phyloP scores from a whole-genome alignment of 2,329 filamentous ascomycete genomes.

The Exserohilum rostratum region DNA sequence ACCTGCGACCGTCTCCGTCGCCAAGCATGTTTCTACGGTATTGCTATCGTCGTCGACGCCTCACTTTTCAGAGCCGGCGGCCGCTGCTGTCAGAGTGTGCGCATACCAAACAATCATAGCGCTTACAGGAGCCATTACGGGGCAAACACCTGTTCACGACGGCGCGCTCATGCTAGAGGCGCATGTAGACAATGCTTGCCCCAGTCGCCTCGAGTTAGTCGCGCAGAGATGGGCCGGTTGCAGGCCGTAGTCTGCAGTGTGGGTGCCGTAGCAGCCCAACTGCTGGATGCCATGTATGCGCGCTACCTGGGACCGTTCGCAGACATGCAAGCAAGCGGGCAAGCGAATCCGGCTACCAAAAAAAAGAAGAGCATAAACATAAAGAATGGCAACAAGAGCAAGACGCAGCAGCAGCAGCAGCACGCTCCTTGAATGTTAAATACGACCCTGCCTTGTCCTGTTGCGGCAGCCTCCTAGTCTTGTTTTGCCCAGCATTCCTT shows the following conservation, averaged over 20 bases:
- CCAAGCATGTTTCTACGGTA: background rate
- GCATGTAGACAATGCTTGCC: conserved; percentile 9
- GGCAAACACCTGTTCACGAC: conserved; percentile 14
- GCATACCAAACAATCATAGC: conserved; percentile 7
- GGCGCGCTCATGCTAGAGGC: conserved; percentile 8
- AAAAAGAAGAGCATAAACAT: too few relatives aligned
- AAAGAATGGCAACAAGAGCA: too few relatives aligned
- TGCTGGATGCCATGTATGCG: background rate
- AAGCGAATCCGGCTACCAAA: too few relatives aligned
- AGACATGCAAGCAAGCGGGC: background rate
- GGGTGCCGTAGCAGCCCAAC: background rate
- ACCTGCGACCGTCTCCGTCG: background rate
- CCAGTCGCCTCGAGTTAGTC: conserved; percentile 3
- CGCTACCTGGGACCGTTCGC: background rate
- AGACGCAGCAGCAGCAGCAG: too few relatives aligned
- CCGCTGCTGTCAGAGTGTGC: background rate
- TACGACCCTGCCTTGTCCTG: background rate
- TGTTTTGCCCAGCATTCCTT: background rate
- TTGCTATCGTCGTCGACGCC: background rate
- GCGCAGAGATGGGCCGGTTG: conserved; percentile 7
- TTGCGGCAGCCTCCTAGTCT: background rate
- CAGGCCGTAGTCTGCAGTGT: conserved; percentile 8
- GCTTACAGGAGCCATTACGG: conserved; percentile 6
- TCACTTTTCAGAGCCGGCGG: background rate
- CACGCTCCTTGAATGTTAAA: too few relatives aligned